Percentiles rank a stretch among this genome's conserved stretches.
These are phyloP conservation scores for Starmerella etchellsii DNA, from an alignment of 805 yeast species.

Conservation along the genomic window DNA sequence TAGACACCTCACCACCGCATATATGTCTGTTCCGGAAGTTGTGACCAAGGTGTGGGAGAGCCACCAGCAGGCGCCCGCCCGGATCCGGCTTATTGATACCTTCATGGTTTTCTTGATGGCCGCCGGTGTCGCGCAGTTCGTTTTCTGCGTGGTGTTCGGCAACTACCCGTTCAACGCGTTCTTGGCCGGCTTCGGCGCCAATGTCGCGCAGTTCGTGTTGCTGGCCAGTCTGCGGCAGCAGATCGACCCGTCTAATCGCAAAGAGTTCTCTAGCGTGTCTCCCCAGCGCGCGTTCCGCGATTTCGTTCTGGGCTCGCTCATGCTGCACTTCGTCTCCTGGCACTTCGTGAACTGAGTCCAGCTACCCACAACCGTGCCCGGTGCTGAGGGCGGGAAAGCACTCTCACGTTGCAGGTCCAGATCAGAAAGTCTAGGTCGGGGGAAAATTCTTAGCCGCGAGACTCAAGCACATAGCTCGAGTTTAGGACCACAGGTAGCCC, in stretches of 20 bases:
- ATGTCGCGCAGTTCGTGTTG: constrained; percentile 92
- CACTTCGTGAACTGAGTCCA: constrained; percentile 87
- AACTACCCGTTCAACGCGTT: constrained; percentile 95
- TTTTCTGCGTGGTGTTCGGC: constrained; percentile 64
- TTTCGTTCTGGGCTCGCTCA: constrained; percentile 71
- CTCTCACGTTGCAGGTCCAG: too few relatives aligned
- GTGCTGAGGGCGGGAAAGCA: too few relatives aligned
- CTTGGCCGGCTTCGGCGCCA: constrained; percentile 77
- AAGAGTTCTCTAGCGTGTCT: constrained; percentile 33
- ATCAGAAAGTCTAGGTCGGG: too few relatives aligned
- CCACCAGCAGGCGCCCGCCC: constrained; percentile 23
- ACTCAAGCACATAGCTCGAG: too few relatives aligned
- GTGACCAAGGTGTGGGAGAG: constrained; percentile 18
- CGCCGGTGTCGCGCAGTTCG: constrained; percentile 66
- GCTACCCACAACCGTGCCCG: too few relatives aligned
- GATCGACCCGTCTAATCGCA: constrained; percentile 31
- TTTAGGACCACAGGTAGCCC: too few relatives aligned
- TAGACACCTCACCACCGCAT: too few relatives aligned
- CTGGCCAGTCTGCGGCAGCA: constrained; percentile 64
- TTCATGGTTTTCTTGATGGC: constrained; percentile 64
- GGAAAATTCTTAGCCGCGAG: too few relatives aligned
- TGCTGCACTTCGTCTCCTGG: constrained; percentile 74
- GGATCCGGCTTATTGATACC: constrained; percentile 51
- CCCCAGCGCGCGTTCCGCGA: constrained; percentile 72
- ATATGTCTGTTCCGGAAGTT: constrained; percentile 14